Evolutionary conservation across 352 stramenopile genomes (phyloP).

Genomic region (Phytopythium boreale): DNA sequence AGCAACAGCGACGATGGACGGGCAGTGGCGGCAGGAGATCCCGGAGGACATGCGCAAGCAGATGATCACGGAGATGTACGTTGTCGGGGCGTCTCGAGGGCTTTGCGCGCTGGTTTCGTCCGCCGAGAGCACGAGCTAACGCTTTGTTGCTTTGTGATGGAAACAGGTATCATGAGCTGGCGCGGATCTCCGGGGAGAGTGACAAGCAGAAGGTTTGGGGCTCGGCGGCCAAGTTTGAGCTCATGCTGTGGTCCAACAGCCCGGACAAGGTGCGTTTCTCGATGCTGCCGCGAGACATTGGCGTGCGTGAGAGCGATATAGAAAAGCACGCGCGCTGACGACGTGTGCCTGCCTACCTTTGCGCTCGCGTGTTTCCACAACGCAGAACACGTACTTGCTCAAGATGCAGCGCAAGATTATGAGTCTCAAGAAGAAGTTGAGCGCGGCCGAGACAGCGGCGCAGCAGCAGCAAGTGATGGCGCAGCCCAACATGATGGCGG

Average conservation of each 20-base stretch:
- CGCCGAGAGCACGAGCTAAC: too few species aligned
- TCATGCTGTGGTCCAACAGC: slow-evolving; percentile 83
- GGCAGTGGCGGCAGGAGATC: slow-evolving; percentile 76
- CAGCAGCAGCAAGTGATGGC: slow-evolving; percentile 10
- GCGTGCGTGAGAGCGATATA: background rate
- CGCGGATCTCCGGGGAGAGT: slow-evolving; percentile 76
- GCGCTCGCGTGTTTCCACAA: background rate
- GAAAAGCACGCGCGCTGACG: background rate
- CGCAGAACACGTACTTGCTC: slow-evolving; percentile 73
- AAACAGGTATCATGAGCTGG: slow-evolving; percentile 77
- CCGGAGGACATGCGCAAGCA: slow-evolving; percentile 79
- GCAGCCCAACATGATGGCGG: slow-evolving; percentile 18
- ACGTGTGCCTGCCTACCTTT: background rate
- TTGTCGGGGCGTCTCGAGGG: background rate
- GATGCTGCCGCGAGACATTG: background rate
- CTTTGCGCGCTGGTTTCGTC: too few species aligned
- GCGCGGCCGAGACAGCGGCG: slow-evolving; percentile 29
- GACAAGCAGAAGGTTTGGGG: slow-evolving; percentile 86
- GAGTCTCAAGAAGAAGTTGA: slow-evolving; percentile 72
- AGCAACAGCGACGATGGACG: slow-evolving; percentile 36
- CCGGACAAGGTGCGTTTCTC: slow-evolving; percentile 46
- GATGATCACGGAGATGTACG: slow-evolving; percentile 88
- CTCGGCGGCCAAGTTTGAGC: slow-evolving; percentile 83
- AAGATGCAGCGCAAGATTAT: slow-evolving; percentile 86
- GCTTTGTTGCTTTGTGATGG: background rate